Base-by-base conservation (phyloP, 75 land plant genomes). In the Picea sitchensis region DNA sequence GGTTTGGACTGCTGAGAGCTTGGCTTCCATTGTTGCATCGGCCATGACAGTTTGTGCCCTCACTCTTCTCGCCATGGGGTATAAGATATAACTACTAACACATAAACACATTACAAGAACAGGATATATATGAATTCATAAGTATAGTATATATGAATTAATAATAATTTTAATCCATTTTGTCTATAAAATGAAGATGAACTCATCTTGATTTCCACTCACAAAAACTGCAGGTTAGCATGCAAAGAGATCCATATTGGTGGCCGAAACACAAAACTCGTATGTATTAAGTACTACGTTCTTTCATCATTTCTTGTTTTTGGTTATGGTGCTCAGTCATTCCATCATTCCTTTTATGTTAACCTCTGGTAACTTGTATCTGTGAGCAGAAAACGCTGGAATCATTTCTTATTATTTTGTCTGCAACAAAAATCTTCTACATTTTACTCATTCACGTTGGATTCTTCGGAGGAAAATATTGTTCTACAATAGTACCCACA, bases 51-150 rank as follows among this genome's bases (percentile, higher is more conserved):
- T 92, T 41, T 92, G 91, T 95, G 75, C 83, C 23, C 93, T 94
- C 31, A 92, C 92, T 47, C 85, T 90, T 34, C 94, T 94, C 54
- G 87, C 97, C 56, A 86, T 90, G 88, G 95, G 95, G 96, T 94
- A 86, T 38, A 47, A 5, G 0, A 47, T 47, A 47, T 47, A 5
- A 5, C 51, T 5, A 47, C 51, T 5, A 47, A 47, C 51, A 7
- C 51, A 7, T 7, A 47, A 5, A 47, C 51, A 47, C 3, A 36
- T 36, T 36, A 36, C 38, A 26, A 26, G 2, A 36, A 1, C 3
- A 3, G 2, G 3, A 84, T 81, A 44, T 5, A 5, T 47, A 47
- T 47, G 51, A 47, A 47, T 47, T 47, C 36, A 59, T 20, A 18
- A 61, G 5, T 13, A 58, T 26, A 47, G 23, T 23, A 20, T 8